Percentiles rank a stretch among this genome's conserved stretches.
phyloP scores from a whole-genome alignment of 306 rosid species.

The Glycine soja region DNA sequence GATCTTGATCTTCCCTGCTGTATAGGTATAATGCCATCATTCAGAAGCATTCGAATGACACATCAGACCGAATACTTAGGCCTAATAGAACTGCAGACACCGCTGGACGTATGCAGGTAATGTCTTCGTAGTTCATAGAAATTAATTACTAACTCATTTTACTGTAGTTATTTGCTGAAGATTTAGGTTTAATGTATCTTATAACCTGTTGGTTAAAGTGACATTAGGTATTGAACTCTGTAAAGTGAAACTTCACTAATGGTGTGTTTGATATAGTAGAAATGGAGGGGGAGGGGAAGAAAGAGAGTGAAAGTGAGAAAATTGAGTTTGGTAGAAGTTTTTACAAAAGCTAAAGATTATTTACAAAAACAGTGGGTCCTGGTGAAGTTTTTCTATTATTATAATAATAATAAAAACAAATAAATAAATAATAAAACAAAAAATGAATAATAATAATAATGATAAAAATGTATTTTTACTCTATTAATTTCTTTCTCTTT shows the following conservation, averaged over 20 bases:
- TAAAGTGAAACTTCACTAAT: background rate
- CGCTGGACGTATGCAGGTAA: conserved; percentile 72
- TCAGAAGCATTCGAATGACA: conserved; percentile 69
- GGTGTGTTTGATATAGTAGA: too few relatives aligned
- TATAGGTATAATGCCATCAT: conserved; percentile 61
- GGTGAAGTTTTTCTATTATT: too few relatives aligned
- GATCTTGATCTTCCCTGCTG: conserved; percentile 42
- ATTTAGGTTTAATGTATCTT: background rate
- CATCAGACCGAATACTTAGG: conserved; percentile 74
- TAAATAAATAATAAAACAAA: too few relatives aligned
- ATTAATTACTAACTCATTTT: conserved; percentile 18
- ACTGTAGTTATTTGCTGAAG: conserved; percentile 5
- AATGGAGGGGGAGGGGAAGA: too few relatives aligned
- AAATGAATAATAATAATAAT: too few relatives aligned
- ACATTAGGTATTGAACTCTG: background rate
- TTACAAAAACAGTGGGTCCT: too few relatives aligned
- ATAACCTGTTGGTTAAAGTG: background rate
- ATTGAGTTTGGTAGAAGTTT: too few relatives aligned
- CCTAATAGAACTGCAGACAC: conserved; percentile 61
- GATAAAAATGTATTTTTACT: too few relatives aligned
- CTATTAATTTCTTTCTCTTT: too few relatives aligned
- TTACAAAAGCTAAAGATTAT: too few relatives aligned
- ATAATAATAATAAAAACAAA: too few relatives aligned
- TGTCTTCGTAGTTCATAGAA: background rate
- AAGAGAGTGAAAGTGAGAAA: too few relatives aligned